Percentiles rank a stretch among this genome's conserved stretches.
Evolutionary conservation across 805 yeast species (phyloP).

Genomic region (Millerozyma miso): DNA sequence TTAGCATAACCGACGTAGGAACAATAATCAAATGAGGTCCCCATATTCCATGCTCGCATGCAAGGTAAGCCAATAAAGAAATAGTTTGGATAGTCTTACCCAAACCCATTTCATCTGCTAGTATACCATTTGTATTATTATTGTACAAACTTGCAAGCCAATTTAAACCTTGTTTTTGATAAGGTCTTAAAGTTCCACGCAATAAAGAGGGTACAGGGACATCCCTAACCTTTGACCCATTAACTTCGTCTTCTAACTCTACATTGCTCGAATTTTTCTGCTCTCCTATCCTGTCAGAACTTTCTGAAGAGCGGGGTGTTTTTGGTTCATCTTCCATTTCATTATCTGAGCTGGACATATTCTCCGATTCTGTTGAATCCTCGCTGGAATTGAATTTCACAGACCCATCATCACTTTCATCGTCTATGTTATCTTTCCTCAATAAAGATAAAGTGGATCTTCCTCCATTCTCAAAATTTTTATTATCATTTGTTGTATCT

Average conservation of each 20-base stretch:
- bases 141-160: constrained; percentile 95
- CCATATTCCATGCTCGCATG: constrained; percentile 93
- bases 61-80: constrained; percentile 77
- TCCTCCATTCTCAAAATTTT: not conserved
- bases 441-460: not conserved
- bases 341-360: constrained; percentile 18
- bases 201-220: constrained; percentile 75
- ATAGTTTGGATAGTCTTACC: constrained; percentile 97
- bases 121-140: constrained; percentile 89
- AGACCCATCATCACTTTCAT: not conserved
- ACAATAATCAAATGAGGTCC: constrained; percentile 97
- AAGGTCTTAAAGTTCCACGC: constrained; percentile 79
- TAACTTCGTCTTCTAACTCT: constrained; percentile 28
- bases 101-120: constrained; percentile 99
- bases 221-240: constrained; percentile 46
- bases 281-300: constrained; percentile 5
- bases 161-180: constrained; percentile 93
- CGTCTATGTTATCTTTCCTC: not conserved
- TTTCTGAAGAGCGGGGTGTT: constrained; percentile 22
- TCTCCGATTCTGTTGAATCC: constrained; percentile 13
- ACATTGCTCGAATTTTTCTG: constrained; percentile 11
- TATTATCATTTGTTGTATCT: constrained; percentile 6
- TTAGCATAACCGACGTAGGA: constrained; percentile 94
- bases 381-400: not conserved
- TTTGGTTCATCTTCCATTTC: constrained; percentile 25